These are phyloP conservation scores for Aechmea fasciata DNA, from an alignment of 176 grass and related monocot genomes.

Conservation along the genomic window DNA sequence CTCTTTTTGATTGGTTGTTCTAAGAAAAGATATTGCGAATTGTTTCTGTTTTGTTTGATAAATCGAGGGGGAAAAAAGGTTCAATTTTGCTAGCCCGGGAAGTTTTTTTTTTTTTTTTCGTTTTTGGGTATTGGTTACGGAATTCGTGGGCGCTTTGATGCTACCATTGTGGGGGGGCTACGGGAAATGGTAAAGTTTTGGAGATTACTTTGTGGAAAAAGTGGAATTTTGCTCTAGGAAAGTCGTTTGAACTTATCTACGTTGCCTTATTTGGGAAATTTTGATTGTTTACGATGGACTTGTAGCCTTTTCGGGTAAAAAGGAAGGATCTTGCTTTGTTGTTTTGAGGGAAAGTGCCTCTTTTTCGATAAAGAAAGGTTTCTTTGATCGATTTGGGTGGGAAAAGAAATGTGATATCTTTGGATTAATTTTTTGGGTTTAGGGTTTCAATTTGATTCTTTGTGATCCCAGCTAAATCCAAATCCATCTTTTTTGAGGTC, in stretches of 20 bases:
- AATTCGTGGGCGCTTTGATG: not conserved
- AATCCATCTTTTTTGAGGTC: not conserved
- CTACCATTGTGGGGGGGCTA: not conserved
- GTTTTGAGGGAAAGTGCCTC: not conserved
- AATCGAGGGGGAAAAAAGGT: too few species aligned
- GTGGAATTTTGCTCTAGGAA: conserved; percentile 12
- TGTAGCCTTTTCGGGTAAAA: conserved; percentile 12
- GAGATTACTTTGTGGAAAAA: conserved; percentile 16
- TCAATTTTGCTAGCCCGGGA: not conserved
- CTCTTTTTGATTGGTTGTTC: too few species aligned
- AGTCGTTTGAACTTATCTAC: not conserved
- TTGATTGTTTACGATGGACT: conserved; percentile 14
- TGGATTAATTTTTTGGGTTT: not conserved
- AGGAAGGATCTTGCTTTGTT: not conserved
- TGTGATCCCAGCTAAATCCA: conserved; percentile 1
- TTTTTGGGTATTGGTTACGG: not conserved
- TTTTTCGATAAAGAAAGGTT: conserved; percentile 4
- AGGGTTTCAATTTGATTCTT: not conserved
- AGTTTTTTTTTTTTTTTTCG: not conserved
- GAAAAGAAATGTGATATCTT: conserved; percentile 4
- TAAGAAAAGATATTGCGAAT: too few species aligned
- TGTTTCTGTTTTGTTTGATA: too few species aligned
- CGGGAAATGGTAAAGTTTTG: not conserved
- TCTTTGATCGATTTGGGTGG: conserved; percentile 19
- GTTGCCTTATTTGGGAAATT: conserved; percentile 3